Evolutionary conservation across 495 filamentous ascomycete genomes (phyloP), one percentile per base, ranked within the genome.

Genomic region (Hypoxylon fuscum): DNA sequence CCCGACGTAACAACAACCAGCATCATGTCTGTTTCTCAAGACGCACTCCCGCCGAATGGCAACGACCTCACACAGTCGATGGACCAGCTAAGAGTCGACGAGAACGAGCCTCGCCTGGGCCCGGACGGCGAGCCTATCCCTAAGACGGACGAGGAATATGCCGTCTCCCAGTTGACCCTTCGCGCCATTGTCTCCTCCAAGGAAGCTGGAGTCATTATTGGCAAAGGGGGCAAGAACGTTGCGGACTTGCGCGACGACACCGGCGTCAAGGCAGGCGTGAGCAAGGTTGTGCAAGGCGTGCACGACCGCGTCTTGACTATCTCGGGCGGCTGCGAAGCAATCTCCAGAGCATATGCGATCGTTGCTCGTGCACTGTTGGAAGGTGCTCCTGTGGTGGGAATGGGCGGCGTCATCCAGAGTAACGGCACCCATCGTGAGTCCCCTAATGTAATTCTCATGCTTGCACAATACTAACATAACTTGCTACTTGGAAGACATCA

Each of bases 151-250:
- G 93, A 98, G 66, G 95, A 98, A 72, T 98, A 98, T 73, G 92
- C 91, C 12, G 85, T 91, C 74, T 83, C 92, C 14, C 89, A 92
- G 74, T 81, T 98, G 67, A 98, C 95, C 51, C 85, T 98, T 38
- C 90, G 95, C 68, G 96, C 95, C 52, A 98, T 98, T 71, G 96
- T 98, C 67, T 96, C 94, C 12, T 96, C 96, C 67, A 97, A 97
- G 78, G 95, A 98, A 77, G 95, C 95, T 50, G 95, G 95, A 65
- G 91, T 98, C 54, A 97, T 98, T 74, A 98, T 98, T 71, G 95
- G 95, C 69, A 98, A 98, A 78, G 92, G 89, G 35, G 95, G 95
- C 56, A 96, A 98, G 83, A 98, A 98, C 70, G 95, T 98, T 35
- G 95, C 95, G 20, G 93, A 98, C 72, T 81, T 98, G 21, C 91